These are phyloP conservation scores for Herpotrichia juniperi DNA, from an alignment of 2,329 filamentous ascomycete genomes.

Conservation along the genomic window DNA sequence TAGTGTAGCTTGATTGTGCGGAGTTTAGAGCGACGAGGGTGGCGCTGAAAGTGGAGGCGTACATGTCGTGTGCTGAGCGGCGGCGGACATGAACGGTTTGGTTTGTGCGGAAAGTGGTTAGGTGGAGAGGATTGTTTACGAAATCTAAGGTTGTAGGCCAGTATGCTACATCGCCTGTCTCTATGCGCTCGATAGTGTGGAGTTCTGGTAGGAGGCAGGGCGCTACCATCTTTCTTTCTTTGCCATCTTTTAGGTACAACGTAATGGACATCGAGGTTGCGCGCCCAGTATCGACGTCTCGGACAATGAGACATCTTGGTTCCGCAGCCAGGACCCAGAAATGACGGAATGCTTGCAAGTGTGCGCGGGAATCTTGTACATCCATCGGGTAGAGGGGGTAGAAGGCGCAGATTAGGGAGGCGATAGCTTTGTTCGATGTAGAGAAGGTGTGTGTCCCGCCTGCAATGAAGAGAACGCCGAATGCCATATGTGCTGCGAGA, in stretches of 20 bases:
- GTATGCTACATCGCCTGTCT: conserved; percentile 69
- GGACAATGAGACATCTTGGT: conserved; percentile 83
- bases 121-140: conserved; percentile 64
- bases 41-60: conserved; percentile 70
- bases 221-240: conserved; percentile 47
- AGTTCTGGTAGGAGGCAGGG: conserved; percentile 70
- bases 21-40: conserved; percentile 77
- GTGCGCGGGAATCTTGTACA: conserved; percentile 91
- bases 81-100: conserved; percentile 78
- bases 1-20: conserved; percentile 47
- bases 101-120: conserved; percentile 68
- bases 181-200: conserved; percentile 65
- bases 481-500: conserved; percentile 87
- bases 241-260: conserved; percentile 62
- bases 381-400: conserved; percentile 90
- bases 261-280: conserved; percentile 76
- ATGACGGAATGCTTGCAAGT: conserved; percentile 94
- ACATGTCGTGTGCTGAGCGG: conserved; percentile 63
- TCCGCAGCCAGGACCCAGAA: conserved; percentile 96
- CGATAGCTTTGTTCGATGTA: conserved; percentile 85
- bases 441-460: conserved; percentile 93
- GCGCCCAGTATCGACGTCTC: conserved; percentile 83
- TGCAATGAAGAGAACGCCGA: conserved; percentile 88
- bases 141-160: conserved; percentile 87
- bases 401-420: conserved; percentile 85